phyloP scores from a whole-genome alignment of 805 yeast species.

The Saccharomycopsis guyanensis region DNA sequence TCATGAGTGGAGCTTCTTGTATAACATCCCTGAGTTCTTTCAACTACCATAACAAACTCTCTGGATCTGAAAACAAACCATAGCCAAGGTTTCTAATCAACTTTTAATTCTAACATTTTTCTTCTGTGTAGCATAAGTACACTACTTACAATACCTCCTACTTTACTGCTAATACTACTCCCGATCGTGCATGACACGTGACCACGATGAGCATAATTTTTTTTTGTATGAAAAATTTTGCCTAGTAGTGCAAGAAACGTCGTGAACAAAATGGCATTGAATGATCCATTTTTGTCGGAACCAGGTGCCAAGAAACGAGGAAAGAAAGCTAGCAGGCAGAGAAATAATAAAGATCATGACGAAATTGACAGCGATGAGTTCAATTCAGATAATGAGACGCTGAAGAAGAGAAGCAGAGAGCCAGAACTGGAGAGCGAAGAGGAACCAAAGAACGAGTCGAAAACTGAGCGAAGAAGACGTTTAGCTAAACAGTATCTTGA shows the following conservation, averaged over 20 bases:
- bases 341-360: slow-evolving; percentile 30
- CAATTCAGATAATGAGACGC: slow-evolving; percentile 14
- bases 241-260: neutral
- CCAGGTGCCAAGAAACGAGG: slow-evolving; percentile 39
- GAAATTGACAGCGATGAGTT: slow-evolving; percentile 45
- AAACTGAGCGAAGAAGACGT: slow-evolving; percentile 90
- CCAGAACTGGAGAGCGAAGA: slow-evolving; percentile 32
- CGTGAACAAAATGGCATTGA: slow-evolving; percentile 33
- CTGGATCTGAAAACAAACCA: too few relatives aligned
- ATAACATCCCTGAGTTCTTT: too few relatives aligned
- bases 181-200: too few relatives aligned
- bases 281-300: slow-evolving; percentile 57
- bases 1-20: too few relatives aligned
- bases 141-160: too few relatives aligned
- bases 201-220: neutral
- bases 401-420: slow-evolving; percentile 33
- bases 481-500: slow-evolving; percentile 89
- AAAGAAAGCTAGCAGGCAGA: slow-evolving; percentile 18
- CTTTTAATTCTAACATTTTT: too few relatives aligned
- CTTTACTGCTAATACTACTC: too few relatives aligned
- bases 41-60: too few relatives aligned
- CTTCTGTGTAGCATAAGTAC: too few relatives aligned
- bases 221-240: neutral
- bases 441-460: slow-evolving; percentile 75
- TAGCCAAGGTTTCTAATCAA: too few relatives aligned